These are phyloP conservation scores for Penicillium rolfsii DNA, from an alignment of 2,329 filamentous ascomycete genomes.

Conservation along the genomic window DNA sequence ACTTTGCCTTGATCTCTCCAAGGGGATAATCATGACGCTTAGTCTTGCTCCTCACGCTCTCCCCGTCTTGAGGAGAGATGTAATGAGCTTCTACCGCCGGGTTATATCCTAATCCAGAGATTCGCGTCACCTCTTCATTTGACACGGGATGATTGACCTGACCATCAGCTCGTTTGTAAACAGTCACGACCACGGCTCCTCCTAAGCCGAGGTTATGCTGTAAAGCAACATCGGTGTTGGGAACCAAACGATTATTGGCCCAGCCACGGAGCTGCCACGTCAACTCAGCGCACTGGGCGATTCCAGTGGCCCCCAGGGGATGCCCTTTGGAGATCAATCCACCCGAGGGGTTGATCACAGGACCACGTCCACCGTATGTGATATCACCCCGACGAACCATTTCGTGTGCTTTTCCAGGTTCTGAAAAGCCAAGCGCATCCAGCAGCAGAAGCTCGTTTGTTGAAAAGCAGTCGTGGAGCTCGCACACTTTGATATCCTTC, in stretches of 20 bases:
- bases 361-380: slow-evolving; percentile 74
- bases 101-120: slow-evolving; percentile 79
- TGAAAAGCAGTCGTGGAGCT: slow-evolving; percentile 95
- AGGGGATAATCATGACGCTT: slow-evolving; percentile 73
- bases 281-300: slow-evolving; percentile 94
- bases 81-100: slow-evolving; percentile 87
- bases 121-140: slow-evolving; percentile 64
- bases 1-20: slow-evolving; percentile 20
- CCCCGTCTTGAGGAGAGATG: slow-evolving; percentile 75
- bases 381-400: slow-evolving; percentile 84
- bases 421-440: slow-evolving; percentile 78
- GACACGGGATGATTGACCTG: slow-evolving; percentile 62
- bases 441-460: slow-evolving; percentile 90
- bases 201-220: slow-evolving; percentile 94
- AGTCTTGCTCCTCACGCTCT: slow-evolving; percentile 69
- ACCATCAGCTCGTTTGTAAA: slow-evolving; percentile 86
- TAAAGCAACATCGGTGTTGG: slow-evolving; percentile 70
- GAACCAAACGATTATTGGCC: slow-evolving; percentile 85
- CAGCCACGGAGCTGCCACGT: slow-evolving; percentile 94
- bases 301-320: slow-evolving; percentile 85
- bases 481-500: slow-evolving; percentile 76
- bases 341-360: slow-evolving; percentile 88
- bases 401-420: slow-evolving; percentile 86
- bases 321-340: slow-evolving; percentile 95
- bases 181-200: slow-evolving; percentile 84